These are phyloP conservation scores for Cylindrotheca closterium DNA, from an alignment of 108 stramenopile genomes.

Conservation along the genomic window DNA sequence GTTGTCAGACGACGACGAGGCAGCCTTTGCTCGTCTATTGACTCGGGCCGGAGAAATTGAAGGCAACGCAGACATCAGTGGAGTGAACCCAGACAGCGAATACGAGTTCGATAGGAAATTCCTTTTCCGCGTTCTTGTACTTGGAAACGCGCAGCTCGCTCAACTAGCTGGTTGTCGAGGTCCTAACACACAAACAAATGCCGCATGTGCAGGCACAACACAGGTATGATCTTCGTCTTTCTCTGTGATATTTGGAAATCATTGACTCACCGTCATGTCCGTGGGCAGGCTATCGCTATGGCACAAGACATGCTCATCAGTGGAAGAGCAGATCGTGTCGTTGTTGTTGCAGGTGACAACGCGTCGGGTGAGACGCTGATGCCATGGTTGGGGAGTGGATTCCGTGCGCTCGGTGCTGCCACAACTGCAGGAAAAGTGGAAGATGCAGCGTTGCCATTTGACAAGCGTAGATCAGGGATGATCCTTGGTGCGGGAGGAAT, in stretches of 20 bases:
- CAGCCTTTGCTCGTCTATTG: slow-evolving; percentile 76
- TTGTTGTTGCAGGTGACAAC: slow-evolving; percentile 94
- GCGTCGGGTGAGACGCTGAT: slow-evolving; percentile 89
- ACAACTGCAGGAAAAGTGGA: slow-evolving; percentile 69
- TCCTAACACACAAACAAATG: slow-evolving; percentile 97
- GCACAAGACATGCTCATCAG: slow-evolving; percentile 94
- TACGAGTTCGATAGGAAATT: slow-evolving; percentile 98
- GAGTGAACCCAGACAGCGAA: background rate
- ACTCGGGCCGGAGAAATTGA: slow-evolving; percentile 39
- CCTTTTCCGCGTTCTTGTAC: slow-evolving; percentile 92
- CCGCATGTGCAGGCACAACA: slow-evolving; percentile 96
- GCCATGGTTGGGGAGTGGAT: slow-evolving; percentile 94
- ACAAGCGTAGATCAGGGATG: slow-evolving; percentile 90
- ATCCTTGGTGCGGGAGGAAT: slow-evolving; percentile 94
- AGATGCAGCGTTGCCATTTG: slow-evolving; percentile 92
- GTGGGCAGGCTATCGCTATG: slow-evolving; percentile 83
- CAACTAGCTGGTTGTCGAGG: slow-evolving; percentile 94
- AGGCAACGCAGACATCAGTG: slow-evolving; percentile 21
- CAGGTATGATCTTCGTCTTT: slow-evolving; percentile 32
- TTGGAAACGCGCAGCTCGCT: slow-evolving; percentile 96
- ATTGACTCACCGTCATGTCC: background rate
- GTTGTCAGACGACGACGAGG: slow-evolving; percentile 82
- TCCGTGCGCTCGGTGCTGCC: slow-evolving; percentile 94
- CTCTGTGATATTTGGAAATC: background rate
- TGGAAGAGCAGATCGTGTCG: slow-evolving; percentile 91